These are phyloP conservation scores for Lotmaria passim DNA, from an alignment of 208 protist species.

Conservation along the genomic window DNA sequence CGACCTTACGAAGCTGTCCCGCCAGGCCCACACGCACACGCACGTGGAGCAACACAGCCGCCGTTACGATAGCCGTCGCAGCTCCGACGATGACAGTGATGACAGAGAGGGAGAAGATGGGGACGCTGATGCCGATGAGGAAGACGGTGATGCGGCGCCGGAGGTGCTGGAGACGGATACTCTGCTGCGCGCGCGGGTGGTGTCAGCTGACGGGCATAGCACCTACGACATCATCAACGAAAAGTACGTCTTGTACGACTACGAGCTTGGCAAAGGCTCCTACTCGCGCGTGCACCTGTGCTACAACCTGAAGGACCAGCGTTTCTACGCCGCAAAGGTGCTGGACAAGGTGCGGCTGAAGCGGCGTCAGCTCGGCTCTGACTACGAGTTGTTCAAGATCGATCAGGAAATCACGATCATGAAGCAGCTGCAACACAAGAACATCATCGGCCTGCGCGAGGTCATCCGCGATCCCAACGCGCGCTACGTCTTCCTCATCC, in stretches of 20 bases:
- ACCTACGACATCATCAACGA: conserved; percentile 58
- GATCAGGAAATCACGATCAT: conserved; percentile 92
- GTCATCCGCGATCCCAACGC: conserved; percentile 91
- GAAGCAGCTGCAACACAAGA: conserved; percentile 91
- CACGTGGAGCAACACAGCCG: neutral
- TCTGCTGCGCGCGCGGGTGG: conserved; percentile 3
- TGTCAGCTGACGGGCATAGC: conserved; percentile 2
- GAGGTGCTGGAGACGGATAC: conserved; percentile 32
- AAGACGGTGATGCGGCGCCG: neutral
- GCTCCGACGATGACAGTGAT: neutral
- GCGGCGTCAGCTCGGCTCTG: conserved; percentile 36
- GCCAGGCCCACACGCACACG: neutral
- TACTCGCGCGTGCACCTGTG: conserved; percentile 70
- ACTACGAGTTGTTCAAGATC: conserved; percentile 41
- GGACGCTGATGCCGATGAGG: neutral
- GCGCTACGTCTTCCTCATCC: conserved; percentile 84
- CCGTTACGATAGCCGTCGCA: no score
- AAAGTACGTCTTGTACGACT: conserved; percentile 71
- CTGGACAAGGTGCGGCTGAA: conserved; percentile 47
- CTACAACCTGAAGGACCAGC: conserved; percentile 48
- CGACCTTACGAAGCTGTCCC: conserved; percentile 7
- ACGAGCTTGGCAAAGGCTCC: conserved; percentile 62
- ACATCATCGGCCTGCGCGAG: conserved; percentile 92
- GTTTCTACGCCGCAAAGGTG: conserved; percentile 72
- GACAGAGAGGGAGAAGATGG: neutral